phyloP scores from a whole-genome alignment of 2,329 filamentous ascomycete species.

The Neonectria ditissima region DNA sequence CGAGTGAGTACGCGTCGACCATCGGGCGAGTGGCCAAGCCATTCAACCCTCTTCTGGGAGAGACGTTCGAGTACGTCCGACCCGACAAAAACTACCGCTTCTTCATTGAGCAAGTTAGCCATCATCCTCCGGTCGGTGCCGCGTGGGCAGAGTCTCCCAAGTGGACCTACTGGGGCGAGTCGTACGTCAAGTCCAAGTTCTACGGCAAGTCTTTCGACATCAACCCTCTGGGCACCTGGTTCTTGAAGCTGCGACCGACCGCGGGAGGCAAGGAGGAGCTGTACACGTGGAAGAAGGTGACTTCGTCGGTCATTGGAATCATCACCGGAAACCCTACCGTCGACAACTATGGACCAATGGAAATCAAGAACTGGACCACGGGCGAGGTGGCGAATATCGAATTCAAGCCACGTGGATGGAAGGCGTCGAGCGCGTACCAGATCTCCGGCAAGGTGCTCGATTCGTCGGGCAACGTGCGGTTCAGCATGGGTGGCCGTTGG shows the following conservation, averaged over 20 bases:
- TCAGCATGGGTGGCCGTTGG: conserved; percentile 94
- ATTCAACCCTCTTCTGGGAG: conserved; percentile 95
- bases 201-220: conserved; percentile 98
- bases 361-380: conserved; percentile 97
- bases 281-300: conserved; percentile 99
- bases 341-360: conserved; percentile 98
- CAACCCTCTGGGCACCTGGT: conserved; percentile 97
- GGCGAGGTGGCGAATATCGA: conserved; percentile 90
- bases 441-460: conserved; percentile 89
- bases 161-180: conserved; percentile 99
- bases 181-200: conserved; percentile 94
- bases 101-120: conserved; percentile 98
- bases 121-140: conserved; percentile 94
- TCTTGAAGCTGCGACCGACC: conserved; percentile 83
- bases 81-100: conserved; percentile 98
- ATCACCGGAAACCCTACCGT: conserved; percentile 96
- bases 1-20: conserved; percentile 96
- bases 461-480: conserved; percentile 80
- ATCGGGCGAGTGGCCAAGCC: conserved; percentile 97
- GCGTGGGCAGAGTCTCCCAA: conserved; percentile 91
- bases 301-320: conserved; percentile 96
- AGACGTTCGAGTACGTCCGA: conserved; percentile 95
- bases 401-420: conserved; percentile 97
- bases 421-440: conserved; percentile 90
- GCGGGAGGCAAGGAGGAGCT: conserved; percentile 83